Conservation (phyloP, 176 grass and related monocot genomes). For the Tillandsia fasciculata region DNA sequence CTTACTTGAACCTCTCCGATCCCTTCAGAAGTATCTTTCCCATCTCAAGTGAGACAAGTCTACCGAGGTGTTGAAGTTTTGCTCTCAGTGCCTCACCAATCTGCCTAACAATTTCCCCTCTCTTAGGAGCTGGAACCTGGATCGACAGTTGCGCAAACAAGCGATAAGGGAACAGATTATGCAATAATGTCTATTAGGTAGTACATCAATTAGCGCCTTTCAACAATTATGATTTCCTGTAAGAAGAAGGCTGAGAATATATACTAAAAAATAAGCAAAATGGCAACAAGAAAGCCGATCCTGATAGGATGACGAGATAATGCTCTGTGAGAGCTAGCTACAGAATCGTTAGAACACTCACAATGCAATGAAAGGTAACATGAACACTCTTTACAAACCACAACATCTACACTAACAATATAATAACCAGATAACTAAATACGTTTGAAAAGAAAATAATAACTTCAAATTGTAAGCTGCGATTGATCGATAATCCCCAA, state of each 20-base stretch:
- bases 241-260: neutral
- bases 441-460: neutral
- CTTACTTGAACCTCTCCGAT: conserved; percentile 98
- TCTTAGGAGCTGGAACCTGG: conserved; percentile 79
- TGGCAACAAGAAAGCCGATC: neutral
- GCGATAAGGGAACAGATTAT: neutral
- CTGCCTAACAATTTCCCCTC: conserved; percentile 97
- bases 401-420: neutral
- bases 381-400: too few species aligned
- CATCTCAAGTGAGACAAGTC: conserved; percentile 96
- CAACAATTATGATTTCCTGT: neutral
- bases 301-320: neutral
- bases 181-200: neutral
- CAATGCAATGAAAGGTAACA: too few species aligned
- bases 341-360: too few species aligned
- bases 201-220: neutral
- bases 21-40: conserved; percentile 98
- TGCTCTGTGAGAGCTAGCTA: too few species aligned
- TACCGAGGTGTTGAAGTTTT: conserved; percentile 82
- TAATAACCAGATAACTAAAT: neutral
- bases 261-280: neutral
- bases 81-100: conserved; percentile 85
- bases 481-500: neutral
- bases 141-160: neutral
- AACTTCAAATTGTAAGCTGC: neutral